Evolutionary conservation across 768 basidiomycete species (phyloP).

Genomic region (Omphalotus guepiniiformis): DNA sequence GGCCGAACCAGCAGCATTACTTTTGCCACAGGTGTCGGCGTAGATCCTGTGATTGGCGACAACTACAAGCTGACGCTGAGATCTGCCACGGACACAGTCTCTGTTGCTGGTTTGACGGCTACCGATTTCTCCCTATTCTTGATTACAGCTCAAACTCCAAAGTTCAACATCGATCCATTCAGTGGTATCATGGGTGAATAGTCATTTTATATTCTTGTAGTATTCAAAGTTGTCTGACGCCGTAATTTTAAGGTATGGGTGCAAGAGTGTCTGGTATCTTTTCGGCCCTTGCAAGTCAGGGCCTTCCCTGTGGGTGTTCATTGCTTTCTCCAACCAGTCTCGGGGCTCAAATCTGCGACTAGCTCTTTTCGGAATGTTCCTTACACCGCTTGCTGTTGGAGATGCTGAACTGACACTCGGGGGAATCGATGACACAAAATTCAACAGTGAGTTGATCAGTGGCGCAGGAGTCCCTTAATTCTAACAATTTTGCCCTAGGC

Average conservation of each 20-base stretch:
- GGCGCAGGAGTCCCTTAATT: background rate
- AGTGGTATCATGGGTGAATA: conserved; percentile 48
- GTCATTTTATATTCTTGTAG: background rate
- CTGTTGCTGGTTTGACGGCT: conserved; percentile 41
- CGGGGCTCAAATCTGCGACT: conserved; percentile 1
- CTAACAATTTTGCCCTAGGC: conserved; percentile 24
- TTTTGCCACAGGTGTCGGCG: conserved; percentile 53
- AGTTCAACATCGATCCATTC: conserved; percentile 52
- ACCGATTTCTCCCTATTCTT: conserved; percentile 38
- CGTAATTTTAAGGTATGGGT: conserved; percentile 37
- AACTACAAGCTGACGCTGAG: conserved; percentile 45
- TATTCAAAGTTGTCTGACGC: background rate
- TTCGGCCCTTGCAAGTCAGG: conserved; percentile 39
- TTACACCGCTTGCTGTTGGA: conserved; percentile 44
- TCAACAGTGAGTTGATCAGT: conserved; percentile 30
- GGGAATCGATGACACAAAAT: conserved; percentile 49
- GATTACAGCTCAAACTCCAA: conserved; percentile 49
- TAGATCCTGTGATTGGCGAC: conserved; percentile 46
- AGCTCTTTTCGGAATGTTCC: conserved; percentile 49
- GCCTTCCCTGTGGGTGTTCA: conserved; percentile 41
- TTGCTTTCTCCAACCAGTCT: background rate
- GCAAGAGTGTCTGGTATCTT: conserved; percentile 49
- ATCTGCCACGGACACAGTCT: conserved; percentile 43
- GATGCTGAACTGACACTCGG: conserved; percentile 51
- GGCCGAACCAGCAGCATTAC: conserved; percentile 38